These are phyloP conservation scores for Carex pumila DNA, from an alignment of 176 grass and related monocot genomes.

Conservation along the genomic window DNA sequence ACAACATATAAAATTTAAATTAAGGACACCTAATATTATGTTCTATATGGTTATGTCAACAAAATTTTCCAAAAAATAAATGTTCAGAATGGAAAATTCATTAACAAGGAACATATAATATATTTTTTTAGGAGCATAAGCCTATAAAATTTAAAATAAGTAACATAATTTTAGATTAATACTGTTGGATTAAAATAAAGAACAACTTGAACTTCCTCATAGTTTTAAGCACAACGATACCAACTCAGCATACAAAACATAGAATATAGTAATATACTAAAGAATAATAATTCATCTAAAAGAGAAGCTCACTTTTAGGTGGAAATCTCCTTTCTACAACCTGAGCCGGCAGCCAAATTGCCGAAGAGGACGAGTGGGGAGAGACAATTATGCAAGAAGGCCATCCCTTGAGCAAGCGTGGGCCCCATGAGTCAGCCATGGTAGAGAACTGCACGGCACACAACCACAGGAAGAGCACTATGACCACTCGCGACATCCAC, in stretches of 20 bases:
- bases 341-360: constrained; percentile 9
- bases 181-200: background rate
- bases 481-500: constrained; percentile 59
- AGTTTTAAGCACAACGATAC: background rate
- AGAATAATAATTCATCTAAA: constrained; percentile 6
- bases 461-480: constrained; percentile 59
- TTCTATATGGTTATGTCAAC: background rate
- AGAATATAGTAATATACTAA: background rate
- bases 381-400: constrained; percentile 52
- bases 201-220: background rate
- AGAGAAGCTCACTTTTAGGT: constrained; percentile 57
- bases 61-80: background rate
- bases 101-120: background rate
- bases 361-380: background rate
- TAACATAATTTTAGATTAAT: constrained; percentile 3
- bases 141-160: background rate
- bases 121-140: background rate
- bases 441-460: constrained; percentile 72
- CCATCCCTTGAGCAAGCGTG: constrained; percentile 65
- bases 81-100: background rate
- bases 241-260: background rate
- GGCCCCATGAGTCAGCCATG: constrained; percentile 61
- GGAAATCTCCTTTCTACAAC: constrained; percentile 44
- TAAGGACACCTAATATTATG: background rate
- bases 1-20: background rate